Evolutionary conservation across 345 rosid species (phyloP), one percentile per base, ranked within the genome.

Genomic region (Leavenworthia alabamica): DNA sequence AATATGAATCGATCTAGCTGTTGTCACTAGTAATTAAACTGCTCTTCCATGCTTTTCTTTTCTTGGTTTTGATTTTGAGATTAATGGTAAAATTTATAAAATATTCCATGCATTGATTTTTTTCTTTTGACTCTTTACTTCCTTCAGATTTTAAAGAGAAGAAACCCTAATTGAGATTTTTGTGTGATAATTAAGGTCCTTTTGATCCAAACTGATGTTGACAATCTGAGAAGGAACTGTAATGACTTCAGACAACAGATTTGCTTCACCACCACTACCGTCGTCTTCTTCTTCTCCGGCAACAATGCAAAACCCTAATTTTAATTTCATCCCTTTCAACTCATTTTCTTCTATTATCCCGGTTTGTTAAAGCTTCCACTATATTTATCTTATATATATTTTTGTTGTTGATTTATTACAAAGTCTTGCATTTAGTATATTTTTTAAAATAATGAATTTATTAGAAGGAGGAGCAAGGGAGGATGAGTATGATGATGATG

Each of bases 261-360:
- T 78, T 64, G 69, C 86, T 6, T 76, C 89, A 1, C 62, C 81
- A 2, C 77, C 81, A 4, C 56, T 24, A 0, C 50, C 66, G 10
- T 40, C 88, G 3, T 80, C 93, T 17, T 70, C 86, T 17, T 70
- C 86, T 7, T 76, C 86, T n/a, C 56, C 67, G 7, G 51, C 37
- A 44, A 45, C 67, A 11, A 76, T 83, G 70, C 92, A 82, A 66
- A 92, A 81, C 90, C 86, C 90, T 79, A 89, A 75, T 73, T 86
- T 85, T 75, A 83, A 74, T 81, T 82, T 82, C 86, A 72, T 85
- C 62, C 78, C 95, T 37, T 85, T 83, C 73, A 81, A 81, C 60
- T 66, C 90, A 22, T 85, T 79, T 72, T 72, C 88, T 33, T 57
- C 90, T 48, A 14, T 81, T 12, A 45, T 79, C 15, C 89, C 94